phyloP scores from a whole-genome alignment of 75 land plant genomes.

The Adiantum capillusveneris region DNA sequence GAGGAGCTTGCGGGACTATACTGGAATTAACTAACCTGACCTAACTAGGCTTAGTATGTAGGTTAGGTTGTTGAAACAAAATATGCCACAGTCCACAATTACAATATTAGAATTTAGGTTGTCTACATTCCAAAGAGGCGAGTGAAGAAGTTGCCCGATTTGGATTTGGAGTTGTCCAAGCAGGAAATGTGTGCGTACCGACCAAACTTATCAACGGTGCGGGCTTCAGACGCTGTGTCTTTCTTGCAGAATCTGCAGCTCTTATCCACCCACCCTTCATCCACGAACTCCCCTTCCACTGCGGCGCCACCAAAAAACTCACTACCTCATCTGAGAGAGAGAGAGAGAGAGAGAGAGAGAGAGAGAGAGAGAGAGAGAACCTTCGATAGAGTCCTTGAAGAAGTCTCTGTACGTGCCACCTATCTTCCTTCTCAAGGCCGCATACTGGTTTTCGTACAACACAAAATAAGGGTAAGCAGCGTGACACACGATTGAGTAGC shows the following conservation, averaged over 20 bases:
- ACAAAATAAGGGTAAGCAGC: background rate
- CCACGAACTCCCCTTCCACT: conserved; percentile 86
- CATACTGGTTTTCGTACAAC: conserved; percentile 43
- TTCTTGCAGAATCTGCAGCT: conserved; percentile 84
- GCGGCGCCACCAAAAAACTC: background rate
- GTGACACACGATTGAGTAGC: background rate
- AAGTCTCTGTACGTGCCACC: conserved; percentile 96
- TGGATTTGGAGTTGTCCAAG: conserved; percentile 47
- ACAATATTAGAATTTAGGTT: too few species aligned
- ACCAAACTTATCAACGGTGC: conserved; percentile 61
- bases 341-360: conserved; percentile 1
- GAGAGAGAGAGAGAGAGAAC: conserved; percentile 22
- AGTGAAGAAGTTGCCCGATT: conserved; percentile 64
- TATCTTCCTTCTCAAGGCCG: conserved; percentile 83
- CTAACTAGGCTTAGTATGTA: too few species aligned
- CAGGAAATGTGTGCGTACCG: conserved; percentile 85
- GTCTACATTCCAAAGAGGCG: conserved; percentile 51
- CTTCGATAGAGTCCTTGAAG: conserved; percentile 89
- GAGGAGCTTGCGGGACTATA: too few species aligned
- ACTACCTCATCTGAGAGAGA: background rate
- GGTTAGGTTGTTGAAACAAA: too few species aligned
- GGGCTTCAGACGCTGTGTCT: conserved; percentile 61
- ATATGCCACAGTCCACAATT: too few species aligned
- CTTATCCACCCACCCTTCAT: conserved; percentile 98
- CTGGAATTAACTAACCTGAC: too few species aligned